These are phyloP conservation scores for Agrostemma githago DNA, from an alignment of 148 eudicot species.

Conservation along the genomic window DNA sequence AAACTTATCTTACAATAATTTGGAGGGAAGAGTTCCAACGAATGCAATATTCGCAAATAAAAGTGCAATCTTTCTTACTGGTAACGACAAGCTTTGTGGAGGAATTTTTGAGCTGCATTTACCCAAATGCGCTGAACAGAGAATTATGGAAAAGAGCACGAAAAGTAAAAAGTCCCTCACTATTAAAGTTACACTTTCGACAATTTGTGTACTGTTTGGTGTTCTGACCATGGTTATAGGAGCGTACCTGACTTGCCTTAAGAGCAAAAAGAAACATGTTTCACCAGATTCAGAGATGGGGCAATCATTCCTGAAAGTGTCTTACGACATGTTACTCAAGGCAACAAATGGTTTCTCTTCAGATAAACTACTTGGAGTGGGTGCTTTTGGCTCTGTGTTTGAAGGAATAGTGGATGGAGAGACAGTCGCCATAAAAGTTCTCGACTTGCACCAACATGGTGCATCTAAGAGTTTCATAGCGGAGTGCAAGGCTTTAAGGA, in stretches of 20 bases:
- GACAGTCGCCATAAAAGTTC: constrained; percentile 16
- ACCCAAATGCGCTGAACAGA: constrained; percentile 21
- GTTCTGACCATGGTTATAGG: neutral
- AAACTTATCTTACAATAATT: constrained; percentile 31
- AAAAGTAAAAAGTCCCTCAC: neutral
- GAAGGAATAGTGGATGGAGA: constrained; percentile 12
- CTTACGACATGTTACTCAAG: constrained; percentile 15
- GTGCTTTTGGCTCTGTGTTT: constrained; percentile 22
- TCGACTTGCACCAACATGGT: constrained; percentile 23
- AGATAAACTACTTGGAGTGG: constrained; percentile 19
- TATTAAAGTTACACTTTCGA: neutral
- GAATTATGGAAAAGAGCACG: neutral
- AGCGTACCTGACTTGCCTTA: neutral
- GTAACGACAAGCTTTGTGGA: constrained; percentile 37
- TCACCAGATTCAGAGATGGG: neutral
- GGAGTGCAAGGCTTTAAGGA: constrained; percentile 27
- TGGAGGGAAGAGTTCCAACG: constrained; percentile 36
- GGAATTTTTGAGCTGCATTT: constrained; percentile 30
- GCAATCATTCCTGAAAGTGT: constrained; percentile 17
- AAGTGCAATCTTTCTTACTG: constrained; percentile 22
- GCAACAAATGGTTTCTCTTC: constrained; percentile 12
- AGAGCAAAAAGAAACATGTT: constrained; percentile 3
- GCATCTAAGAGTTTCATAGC: constrained; percentile 26
- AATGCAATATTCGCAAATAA: constrained; percentile 29
- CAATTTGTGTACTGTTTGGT: neutral